Evolutionary conservation across 768 basidiomycete species (phyloP).

Genomic region (Lentinus tigrinus): DNA sequence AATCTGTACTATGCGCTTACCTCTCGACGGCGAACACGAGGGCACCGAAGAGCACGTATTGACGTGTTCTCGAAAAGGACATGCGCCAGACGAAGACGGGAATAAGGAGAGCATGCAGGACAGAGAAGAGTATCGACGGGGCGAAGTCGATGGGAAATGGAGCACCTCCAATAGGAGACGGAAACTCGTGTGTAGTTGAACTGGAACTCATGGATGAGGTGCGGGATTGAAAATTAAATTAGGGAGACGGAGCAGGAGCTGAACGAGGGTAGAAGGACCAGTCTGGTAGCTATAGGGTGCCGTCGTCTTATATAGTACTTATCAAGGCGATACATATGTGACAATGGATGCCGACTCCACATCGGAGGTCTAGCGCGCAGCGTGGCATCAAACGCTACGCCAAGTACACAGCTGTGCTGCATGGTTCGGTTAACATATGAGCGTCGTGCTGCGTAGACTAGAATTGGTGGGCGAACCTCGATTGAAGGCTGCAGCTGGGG

Average conservation of each 20-base stretch:
- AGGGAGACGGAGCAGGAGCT: background rate
- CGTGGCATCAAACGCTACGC: too few relatives aligned
- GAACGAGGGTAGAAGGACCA: background rate
- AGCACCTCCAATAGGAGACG: constrained; percentile 45
- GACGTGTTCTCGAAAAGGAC: constrained; percentile 35
- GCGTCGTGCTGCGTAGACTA: too few relatives aligned
- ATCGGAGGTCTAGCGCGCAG: too few relatives aligned
- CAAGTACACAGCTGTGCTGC: too few relatives aligned
- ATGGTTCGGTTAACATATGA: too few relatives aligned
- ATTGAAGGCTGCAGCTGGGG: too few relatives aligned
- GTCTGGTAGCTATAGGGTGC: too few relatives aligned
- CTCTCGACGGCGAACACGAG: constrained; percentile 37
- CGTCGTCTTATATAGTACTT: too few relatives aligned
- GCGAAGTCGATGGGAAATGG: constrained; percentile 39
- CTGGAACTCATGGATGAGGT: constrained; percentile 1
- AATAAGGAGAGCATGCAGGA: constrained; percentile 37
- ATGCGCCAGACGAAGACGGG: constrained; percentile 38
- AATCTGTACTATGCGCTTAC: too few relatives aligned
- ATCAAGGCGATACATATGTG: too few relatives aligned
- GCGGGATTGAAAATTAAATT: background rate
- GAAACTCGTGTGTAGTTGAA: constrained; percentile 30
- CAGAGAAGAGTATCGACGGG: constrained; percentile 42
- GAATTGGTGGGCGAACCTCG: too few relatives aligned
- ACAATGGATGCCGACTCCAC: too few relatives aligned
- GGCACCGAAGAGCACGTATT: constrained; percentile 34